A percentile compares a stretch with the other conserved stretches of the same genome.
phyloP scores from a whole-genome alignment of 495 filamentous ascomycete genomes.

The Cercophora samala region DNA sequence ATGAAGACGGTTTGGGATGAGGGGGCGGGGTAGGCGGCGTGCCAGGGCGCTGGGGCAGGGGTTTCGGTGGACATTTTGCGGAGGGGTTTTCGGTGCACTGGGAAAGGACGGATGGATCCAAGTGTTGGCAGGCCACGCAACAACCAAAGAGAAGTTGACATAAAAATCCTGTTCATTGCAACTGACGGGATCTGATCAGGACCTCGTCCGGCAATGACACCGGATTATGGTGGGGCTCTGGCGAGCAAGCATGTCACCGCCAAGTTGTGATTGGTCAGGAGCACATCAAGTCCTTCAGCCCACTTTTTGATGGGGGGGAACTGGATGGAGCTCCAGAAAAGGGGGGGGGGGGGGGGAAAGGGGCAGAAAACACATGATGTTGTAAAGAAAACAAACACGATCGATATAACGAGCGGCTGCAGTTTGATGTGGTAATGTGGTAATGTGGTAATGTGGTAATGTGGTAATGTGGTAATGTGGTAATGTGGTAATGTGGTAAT shows the following conservation, averaged over 20 bases:
- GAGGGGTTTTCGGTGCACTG: not conserved
- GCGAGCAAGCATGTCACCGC: not conserved
- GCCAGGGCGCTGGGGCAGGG: conserved; percentile 23
- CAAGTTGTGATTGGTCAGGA: not conserved
- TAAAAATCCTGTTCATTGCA: not conserved
- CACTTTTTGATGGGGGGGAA: not conserved
- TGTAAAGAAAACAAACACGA: no score
- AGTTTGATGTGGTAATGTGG: no score
- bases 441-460: no score
- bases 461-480: no score
- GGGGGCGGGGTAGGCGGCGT: conserved; percentile 31
- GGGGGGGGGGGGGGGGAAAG: no score
- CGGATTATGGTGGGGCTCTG: not conserved
- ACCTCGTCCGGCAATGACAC: not conserved
- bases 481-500: no score
- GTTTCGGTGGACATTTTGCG: not conserved
- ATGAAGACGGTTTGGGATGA: conserved; percentile 25
- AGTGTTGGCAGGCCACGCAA: not conserved
- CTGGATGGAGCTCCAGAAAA: not conserved
- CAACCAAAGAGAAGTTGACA: not conserved
- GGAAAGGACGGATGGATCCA: not conserved
- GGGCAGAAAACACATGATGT: no score
- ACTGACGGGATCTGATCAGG: not conserved
- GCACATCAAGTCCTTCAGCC: not conserved
- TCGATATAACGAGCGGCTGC: no score